Base-by-base conservation (phyloP, 2,329 filamentous ascomycete species). In the Exophiala sideris region DNA sequence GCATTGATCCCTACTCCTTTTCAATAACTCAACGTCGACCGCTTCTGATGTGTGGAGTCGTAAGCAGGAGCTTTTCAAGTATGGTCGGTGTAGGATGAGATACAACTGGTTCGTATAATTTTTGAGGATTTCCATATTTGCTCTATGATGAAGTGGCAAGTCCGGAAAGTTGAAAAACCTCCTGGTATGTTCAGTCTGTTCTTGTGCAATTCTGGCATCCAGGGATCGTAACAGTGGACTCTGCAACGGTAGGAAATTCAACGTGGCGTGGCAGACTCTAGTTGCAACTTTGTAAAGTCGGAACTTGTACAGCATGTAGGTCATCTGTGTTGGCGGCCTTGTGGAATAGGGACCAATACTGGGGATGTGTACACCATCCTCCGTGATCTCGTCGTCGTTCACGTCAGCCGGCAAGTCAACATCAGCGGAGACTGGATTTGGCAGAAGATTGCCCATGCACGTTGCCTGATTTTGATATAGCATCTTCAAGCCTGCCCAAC, bases 401-500 rank as follows among this genome's bases (percentile, higher is more conserved):
- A 71, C 58, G 41, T 72, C 69, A 1, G 68, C 58, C 6, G 68
- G 69, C 16, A 68, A 63, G 20, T 65, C 64, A 11, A 71, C 68
- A 24, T 67, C 63, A 11, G 67, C 63, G 1, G 60, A 50, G 36
- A 68, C 40, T 8, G 61, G 49, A 11, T 63, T 62, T 39, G 66
- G 66, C n/a, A 67, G 66, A 1, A 72, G 50, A 40, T 68, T 70
- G 5, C 70, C 69, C 45, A 71, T 67, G 1, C 66, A 63, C 8
- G 68, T 67, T 44, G 71, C 71, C 50, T 74, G 71, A 10, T 67
- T 66, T 2, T 65, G 72, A 48, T 71, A 72, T 2, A 74, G 62
- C 66, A 73, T 71, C 64, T 70, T 70, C 6, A 74, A 47, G 0
- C 67, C 71, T 3, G 69, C 66, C 72, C 71, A 74, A 20, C 67